A percentile compares a stretch with the other conserved stretches of the same genome.
Conservation (phyloP, 2,329 filamentous ascomycete genomes). For the Aspergillus fijiensis region DNA sequence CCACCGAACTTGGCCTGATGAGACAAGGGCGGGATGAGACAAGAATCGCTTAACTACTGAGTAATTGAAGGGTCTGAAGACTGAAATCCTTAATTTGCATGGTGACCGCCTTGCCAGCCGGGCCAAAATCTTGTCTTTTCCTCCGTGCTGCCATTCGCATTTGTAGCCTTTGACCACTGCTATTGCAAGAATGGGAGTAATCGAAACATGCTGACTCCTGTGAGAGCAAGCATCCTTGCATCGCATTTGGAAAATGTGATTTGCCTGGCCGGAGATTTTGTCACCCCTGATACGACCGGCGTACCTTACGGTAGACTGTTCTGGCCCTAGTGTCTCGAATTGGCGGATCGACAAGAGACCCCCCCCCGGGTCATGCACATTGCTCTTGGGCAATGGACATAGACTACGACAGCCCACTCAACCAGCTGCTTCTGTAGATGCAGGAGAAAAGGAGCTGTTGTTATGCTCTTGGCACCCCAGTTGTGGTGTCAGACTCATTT, state of each 20-base stretch:
- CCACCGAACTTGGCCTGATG: background rate
- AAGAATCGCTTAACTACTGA: background rate
- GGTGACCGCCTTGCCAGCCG: too few species aligned
- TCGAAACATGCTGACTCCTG: background rate
- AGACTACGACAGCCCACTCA: too few species aligned
- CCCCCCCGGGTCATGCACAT: too few species aligned
- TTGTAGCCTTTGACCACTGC: background rate
- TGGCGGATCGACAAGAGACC: background rate
- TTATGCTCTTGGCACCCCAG: background rate
- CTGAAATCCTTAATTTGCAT: too few species aligned
- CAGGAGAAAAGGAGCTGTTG: background rate
- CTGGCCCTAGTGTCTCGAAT: conserved; percentile 16
- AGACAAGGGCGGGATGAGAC: conserved; percentile 7
- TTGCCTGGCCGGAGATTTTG: conserved; percentile 2
- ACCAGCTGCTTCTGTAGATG: background rate
- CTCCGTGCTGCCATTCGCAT: too few species aligned
- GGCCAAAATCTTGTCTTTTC: too few species aligned
- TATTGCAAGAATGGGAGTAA: background rate
- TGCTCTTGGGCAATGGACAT: background rate
- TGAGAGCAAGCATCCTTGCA: background rate
- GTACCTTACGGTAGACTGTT: conserved; percentile 16
- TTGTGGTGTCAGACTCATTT: background rate
- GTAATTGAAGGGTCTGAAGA: background rate
- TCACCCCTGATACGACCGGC: conserved; percentile 11
- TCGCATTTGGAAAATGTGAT: background rate